Conservation (phyloP, 2,329 filamentous ascomycete species). For the Xylaria sp. region DNA sequence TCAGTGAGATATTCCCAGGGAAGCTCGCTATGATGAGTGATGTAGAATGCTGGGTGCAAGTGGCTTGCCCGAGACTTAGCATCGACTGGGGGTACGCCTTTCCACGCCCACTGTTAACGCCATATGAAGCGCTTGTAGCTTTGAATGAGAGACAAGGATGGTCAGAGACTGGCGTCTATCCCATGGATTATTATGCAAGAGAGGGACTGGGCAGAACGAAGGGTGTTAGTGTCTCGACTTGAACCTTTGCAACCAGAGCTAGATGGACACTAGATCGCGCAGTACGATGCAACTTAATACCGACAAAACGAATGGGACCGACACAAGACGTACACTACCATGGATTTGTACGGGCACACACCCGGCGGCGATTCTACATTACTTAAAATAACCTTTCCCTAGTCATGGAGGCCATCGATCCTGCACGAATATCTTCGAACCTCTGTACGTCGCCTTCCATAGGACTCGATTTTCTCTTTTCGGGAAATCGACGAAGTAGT, state of each 20-base stretch:
- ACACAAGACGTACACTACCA: too few relatives aligned
- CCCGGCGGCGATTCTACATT: too few relatives aligned
- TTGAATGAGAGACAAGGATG: conserved; percentile 79
- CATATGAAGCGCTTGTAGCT: conserved; percentile 94
- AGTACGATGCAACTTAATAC: too few relatives aligned
- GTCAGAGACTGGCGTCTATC: conserved; percentile 75
- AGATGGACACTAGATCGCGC: background rate
- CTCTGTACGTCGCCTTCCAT: too few relatives aligned
- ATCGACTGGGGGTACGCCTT: conserved; percentile 99
- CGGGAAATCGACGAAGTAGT: background rate
- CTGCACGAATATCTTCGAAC: too few relatives aligned
- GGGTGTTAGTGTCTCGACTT: conserved; percentile 34
- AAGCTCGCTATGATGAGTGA: conserved; percentile 93
- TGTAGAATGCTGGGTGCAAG: conserved; percentile 97
- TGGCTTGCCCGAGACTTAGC: conserved; percentile 93
- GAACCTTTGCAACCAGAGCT: background rate
- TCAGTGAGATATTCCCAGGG: conserved; percentile 95
- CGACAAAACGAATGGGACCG: too few relatives aligned
- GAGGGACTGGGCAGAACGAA: conserved; percentile 86
- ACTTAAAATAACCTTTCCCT: too few relatives aligned
- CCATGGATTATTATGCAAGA: conserved; percentile 97
- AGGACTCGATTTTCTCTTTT: too few relatives aligned
- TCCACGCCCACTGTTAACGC: conserved; percentile 82
- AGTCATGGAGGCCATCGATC: too few relatives aligned
- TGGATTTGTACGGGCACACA: too few relatives aligned